Base-by-base conservation (phyloP, 2,329 filamentous ascomycete species). In the Aspergillus novoparasiticus region DNA sequence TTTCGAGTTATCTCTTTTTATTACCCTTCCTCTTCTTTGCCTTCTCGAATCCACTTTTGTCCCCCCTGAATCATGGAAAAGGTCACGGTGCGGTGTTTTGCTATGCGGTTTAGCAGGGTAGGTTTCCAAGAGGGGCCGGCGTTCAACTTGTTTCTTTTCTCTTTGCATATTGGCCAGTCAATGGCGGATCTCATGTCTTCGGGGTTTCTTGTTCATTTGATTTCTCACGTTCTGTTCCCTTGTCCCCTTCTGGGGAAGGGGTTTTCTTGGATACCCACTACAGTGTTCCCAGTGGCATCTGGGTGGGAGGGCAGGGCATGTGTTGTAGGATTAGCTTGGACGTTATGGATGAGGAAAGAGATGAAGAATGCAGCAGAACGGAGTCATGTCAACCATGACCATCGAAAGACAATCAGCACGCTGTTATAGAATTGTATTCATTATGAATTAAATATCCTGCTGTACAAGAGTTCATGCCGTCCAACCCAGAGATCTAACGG, bases 371-470 rank as follows among this genome's bases (percentile, higher is more conserved):
- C 67, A 69, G 68, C 63, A 63, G 62, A 30, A 70, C 65, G 67
- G 60, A 65, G 61, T 66, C 59, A 72, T 70, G 63, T 59, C 63
- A 56, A 54, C 56, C 50, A 66, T 58, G 56, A 61, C 60, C 45
- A 41, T 32, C n/a, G 48, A 36, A 57, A 46, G 30, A 32, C 45
- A 53, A 36, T 63, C 54, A 43, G 19, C 55, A 34, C 28, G 26
- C 57, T 36, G 46, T 23, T 57, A 54, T 64, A 59, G 58, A 62
- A 54, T 30, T 50, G 57, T 61, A 63, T 65, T 41, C 39, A 46
- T 79, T 70, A 89, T 57, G 87, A 89, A 76, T 90, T 90, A 74
- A 90, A 90, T 61, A 90, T 89, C 64, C 87, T 80, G 70, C 86
- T 88, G 74, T 90, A 90, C 46, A 90, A 75, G 72, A 88, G 78